Base-by-base conservation (phyloP, 495 filamentous ascomycete genomes). In the Penicillium parvum region DNA sequence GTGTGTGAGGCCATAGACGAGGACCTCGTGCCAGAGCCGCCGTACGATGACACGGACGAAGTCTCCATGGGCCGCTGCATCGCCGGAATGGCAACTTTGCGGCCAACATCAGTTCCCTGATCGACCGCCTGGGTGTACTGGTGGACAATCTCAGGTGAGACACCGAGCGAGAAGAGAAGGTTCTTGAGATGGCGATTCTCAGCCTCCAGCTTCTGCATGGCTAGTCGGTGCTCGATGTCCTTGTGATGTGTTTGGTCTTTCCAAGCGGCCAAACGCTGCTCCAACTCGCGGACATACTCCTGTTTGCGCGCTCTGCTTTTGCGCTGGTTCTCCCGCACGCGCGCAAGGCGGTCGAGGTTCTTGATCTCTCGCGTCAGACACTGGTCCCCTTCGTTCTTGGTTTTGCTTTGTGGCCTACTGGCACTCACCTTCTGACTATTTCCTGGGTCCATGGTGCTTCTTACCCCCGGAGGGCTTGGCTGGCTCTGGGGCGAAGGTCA, bases 301-400 rank as follows among this genome's bases (percentile, higher is more conserved):
- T 86, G 88, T 45, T 79, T 78, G 16, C 82, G 72, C 9, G 86
- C 85, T 17, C 88, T 81, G 33, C 84, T 88, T 26, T 81, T 83
- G 30, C 88, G 78, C 55, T 92, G 88, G 58, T 92, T 92, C 34
- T 90, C 84, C n/a, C 88, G 75, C 33, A 72, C 56, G n/a, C 69
- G 64, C 7, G 67, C 65, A 11, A 66, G 60, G 46, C 61, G 61
- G n/a, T 66, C 60, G 16, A 49, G 20, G 37, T 63, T 50, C 64
- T 71, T n/a, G n/a, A 30, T 10, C 7, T 20, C n/a, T 5, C n/a
- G 3, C 39, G 50, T 61, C 39, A 60, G 41, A 18, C 41, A 27
- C 23, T 25, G 25, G 17, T n/a, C n/a, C n/a, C n/a, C n/a, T n/a
- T n/a, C n/a, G n/a, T 17, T 30, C 33, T 12, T 33, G 8, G 30